Percentiles rank a stretch among this genome's conserved stretches.
These are phyloP conservation scores for Phytopythium oedochilum DNA, from an alignment of 352 stramenopile species.

Conservation along the genomic window DNA sequence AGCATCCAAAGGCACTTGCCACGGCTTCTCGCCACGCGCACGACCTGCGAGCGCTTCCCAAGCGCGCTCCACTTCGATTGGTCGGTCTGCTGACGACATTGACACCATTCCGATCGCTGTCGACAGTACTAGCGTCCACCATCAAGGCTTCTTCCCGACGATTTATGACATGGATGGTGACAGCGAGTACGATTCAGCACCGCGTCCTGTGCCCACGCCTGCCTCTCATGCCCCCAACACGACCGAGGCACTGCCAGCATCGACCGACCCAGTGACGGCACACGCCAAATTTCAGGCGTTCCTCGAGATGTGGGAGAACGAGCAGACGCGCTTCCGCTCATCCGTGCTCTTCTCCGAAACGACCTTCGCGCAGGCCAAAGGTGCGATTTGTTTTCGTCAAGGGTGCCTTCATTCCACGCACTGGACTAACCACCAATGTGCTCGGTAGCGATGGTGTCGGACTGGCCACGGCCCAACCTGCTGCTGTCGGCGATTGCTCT, in stretches of 20 bases:
- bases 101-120: background rate
- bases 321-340: conserved; percentile 49
- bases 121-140: background rate
- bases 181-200: background rate
- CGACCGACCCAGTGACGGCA: conserved; percentile 17
- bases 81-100: conserved; percentile 1
- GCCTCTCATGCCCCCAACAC: background rate
- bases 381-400: conserved; percentile 13
- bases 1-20: conserved; percentile 10
- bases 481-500: conserved; percentile 53
- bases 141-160: background rate
- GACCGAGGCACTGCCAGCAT: background rate
- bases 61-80: conserved; percentile 19
- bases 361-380: conserved; percentile 53
- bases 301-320: conserved; percentile 42
- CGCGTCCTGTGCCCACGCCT: background rate
- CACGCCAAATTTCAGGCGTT: conserved; percentile 46
- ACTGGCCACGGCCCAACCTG: conserved; percentile 44
- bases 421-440: background rate
- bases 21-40: conserved; percentile 3
- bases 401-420: no score
- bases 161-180: background rate
- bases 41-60: conserved; percentile 34
- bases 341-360: conserved; percentile 57
- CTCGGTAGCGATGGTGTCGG: conserved; percentile 22